Evolutionary conservation across 1,139 yeast species (phyloP).

Genomic region (Candida frijolesensis): DNA sequence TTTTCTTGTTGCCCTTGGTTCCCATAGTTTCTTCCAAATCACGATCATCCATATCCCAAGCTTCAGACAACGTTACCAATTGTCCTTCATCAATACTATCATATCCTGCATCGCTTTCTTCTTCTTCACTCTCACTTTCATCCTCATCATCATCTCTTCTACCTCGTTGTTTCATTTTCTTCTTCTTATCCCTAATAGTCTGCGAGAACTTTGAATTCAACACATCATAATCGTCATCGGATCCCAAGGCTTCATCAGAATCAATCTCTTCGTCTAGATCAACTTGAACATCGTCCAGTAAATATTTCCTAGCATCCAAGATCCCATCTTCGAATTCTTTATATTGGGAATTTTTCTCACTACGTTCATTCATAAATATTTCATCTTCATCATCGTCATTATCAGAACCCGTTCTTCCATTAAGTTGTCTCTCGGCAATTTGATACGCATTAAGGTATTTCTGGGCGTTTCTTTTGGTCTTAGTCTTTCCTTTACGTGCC

Average conservation of each 20-base stretch:
- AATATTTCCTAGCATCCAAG: slow-evolving; percentile 44
- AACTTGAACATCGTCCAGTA: slow-evolving; percentile 32
- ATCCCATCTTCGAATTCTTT: slow-evolving; percentile 37
- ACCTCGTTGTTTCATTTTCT: slow-evolving; percentile 31
- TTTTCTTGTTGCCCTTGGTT: slow-evolving; percentile 16
- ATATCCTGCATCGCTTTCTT: slow-evolving; percentile 49
- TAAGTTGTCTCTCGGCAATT: slow-evolving; percentile 46
- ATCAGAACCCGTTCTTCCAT: slow-evolving; percentile 21
- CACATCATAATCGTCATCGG: slow-evolving; percentile 74
- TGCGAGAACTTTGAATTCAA: slow-evolving; percentile 69
- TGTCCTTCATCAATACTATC: slow-evolving; percentile 70
- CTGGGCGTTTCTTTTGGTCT: slow-evolving; percentile 30
- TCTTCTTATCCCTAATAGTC: slow-evolving; percentile 57
- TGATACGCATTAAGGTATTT: slow-evolving; percentile 50
- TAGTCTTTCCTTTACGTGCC: slow-evolving; percentile 6
- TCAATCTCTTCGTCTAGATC: slow-evolving; percentile 69
- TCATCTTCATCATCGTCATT: slow-evolving; percentile 21
- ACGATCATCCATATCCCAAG: slow-evolving; percentile 82
- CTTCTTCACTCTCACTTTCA: slow-evolving; percentile 22
- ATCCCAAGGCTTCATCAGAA: slow-evolving; percentile 76
- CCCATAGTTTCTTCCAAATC: slow-evolving; percentile 35
- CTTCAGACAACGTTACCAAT: slow-evolving; percentile 75
- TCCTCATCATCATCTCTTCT: slow-evolving; percentile 17
- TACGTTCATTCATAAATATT: slow-evolving; percentile 1
- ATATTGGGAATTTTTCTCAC: background rate